These are phyloP conservation scores for Mycena alexandri DNA, from an alignment of 768 basidiomycete species.

Conservation along the genomic window DNA sequence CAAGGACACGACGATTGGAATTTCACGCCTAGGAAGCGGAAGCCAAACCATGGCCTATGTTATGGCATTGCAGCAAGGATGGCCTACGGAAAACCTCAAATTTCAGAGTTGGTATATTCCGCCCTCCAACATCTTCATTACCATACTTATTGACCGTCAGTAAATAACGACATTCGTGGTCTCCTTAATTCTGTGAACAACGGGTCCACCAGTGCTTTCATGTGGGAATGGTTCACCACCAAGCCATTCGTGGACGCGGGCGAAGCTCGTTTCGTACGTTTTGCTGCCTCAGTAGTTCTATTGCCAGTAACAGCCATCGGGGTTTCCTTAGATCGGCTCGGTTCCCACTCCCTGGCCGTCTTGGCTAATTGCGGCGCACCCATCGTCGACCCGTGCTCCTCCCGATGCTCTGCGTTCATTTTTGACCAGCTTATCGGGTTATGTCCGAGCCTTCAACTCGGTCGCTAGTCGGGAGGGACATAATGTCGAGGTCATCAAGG, in stretches of 20 bases:
- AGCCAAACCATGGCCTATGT: conserved; percentile 97
- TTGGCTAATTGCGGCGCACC: conserved; percentile 94
- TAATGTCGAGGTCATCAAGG: conserved; percentile 82
- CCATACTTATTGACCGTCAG: conserved; percentile 65
- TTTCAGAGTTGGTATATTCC: conserved; percentile 69
- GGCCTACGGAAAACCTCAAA: conserved; percentile 71
- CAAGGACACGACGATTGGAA: conserved; percentile 86
- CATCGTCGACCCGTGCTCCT: conserved; percentile 67
- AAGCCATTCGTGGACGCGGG: conserved; percentile 83
- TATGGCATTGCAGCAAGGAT: conserved; percentile 90
- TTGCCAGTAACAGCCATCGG: not conserved
- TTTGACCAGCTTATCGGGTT: conserved; percentile 70
- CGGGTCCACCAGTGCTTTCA: conserved; percentile 88
- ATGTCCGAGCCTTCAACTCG: conserved; percentile 77
- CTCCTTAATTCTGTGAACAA: conserved; percentile 58
- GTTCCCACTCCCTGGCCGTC: conserved; percentile 97
- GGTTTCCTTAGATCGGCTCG: conserved; percentile 72
- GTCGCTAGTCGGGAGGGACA: conserved; percentile 65
- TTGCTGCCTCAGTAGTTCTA: not conserved
- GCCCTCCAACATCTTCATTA: not conserved
- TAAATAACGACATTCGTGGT: conserved; percentile 69
- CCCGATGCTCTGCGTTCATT: conserved; percentile 66
- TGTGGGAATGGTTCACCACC: conserved; percentile 94
- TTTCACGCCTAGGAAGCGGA: conserved; percentile 90
- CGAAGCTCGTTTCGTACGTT: conserved; percentile 85